These are phyloP conservation scores for Prototheca wickerhamii DNA, from an alignment of 163 green algal species.

Conservation along the genomic window DNA sequence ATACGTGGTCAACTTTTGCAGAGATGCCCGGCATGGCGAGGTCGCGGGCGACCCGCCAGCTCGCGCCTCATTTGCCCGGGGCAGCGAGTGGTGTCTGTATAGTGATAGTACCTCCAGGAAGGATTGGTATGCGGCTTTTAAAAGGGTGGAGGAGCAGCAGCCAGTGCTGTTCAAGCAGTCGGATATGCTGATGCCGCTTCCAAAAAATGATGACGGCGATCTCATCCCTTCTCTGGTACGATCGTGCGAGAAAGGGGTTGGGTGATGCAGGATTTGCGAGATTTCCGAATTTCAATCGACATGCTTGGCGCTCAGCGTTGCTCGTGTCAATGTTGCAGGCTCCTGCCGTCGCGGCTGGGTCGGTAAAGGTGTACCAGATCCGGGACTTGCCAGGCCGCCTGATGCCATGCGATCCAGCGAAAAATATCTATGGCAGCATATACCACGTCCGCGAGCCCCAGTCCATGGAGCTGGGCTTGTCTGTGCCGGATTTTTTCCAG, in stretches of 20 bases:
- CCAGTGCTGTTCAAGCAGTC: neutral
- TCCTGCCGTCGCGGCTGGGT: no score
- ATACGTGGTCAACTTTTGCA: constrained; percentile 1
- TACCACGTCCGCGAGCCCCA: constrained; percentile 48
- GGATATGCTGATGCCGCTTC: neutral
- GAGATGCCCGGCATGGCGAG: neutral
- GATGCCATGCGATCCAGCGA: neutral
- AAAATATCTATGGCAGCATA: constrained; percentile 1
- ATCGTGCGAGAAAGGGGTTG: neutral
- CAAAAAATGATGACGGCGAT: no score
- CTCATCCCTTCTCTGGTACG: neutral
- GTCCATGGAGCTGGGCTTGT: constrained; percentile 27
- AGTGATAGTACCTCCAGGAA: neutral
- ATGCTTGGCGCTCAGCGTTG: no score
- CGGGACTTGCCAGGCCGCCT: neutral
- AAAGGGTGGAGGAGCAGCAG: neutral
- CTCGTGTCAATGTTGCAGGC: neutral
- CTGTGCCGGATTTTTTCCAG: constrained; percentile 26
- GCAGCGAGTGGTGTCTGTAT: neutral
- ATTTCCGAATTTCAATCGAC: neutral
- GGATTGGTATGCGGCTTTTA: neutral
- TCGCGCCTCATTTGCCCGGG: neutral
- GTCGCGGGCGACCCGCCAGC: neutral
- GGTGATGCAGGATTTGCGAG: neutral
- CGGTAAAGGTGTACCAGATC: neutral